phyloP scores from a whole-genome alignment of 257 asterid genomes.

The Salvia splendens region DNA sequence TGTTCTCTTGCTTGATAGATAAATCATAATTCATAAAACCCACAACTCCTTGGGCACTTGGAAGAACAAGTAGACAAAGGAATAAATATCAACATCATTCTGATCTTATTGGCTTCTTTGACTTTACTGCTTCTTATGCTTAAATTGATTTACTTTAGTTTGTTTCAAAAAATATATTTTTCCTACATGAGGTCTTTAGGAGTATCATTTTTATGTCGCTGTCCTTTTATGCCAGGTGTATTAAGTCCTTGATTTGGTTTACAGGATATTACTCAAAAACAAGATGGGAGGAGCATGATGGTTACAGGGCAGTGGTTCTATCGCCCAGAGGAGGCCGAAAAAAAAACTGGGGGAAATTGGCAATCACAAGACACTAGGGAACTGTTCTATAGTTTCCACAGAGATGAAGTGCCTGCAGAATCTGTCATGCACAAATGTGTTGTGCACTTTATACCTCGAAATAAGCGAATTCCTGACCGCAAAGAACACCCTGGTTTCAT shows the following conservation, averaged over 20 bases:
- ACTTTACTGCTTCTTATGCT: slow-evolving; percentile 11
- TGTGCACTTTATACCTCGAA: slow-evolving; percentile 77
- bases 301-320: slow-evolving; percentile 87
- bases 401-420: slow-evolving; percentile 85
- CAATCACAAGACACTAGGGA: slow-evolving; percentile 66
- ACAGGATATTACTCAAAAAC: slow-evolving; percentile 64
- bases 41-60: neutral
- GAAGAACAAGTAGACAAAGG: neutral
- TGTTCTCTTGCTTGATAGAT: neutral
- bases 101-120: slow-evolving; percentile 7
- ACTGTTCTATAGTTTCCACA: slow-evolving; percentile 79
- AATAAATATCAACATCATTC: neutral
- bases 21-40: no score
- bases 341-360: slow-evolving; percentile 71
- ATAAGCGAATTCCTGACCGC: slow-evolving; percentile 72
- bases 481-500: slow-evolving; percentile 85
- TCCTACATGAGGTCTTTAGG: no score
- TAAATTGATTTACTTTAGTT: neutral
- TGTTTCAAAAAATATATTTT: no score
- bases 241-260: slow-evolving; percentile 14
- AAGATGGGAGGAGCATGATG: slow-evolving; percentile 47
- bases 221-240: slow-evolving; percentile 8
- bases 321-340: slow-evolving; percentile 88
- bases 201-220: slow-evolving; percentile 1
- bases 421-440: slow-evolving; percentile 90